Evolutionary conservation across 257 asterid species (phyloP), one percentile per base, ranked within the genome.

Genomic region (Osmanthus fragrans): DNA sequence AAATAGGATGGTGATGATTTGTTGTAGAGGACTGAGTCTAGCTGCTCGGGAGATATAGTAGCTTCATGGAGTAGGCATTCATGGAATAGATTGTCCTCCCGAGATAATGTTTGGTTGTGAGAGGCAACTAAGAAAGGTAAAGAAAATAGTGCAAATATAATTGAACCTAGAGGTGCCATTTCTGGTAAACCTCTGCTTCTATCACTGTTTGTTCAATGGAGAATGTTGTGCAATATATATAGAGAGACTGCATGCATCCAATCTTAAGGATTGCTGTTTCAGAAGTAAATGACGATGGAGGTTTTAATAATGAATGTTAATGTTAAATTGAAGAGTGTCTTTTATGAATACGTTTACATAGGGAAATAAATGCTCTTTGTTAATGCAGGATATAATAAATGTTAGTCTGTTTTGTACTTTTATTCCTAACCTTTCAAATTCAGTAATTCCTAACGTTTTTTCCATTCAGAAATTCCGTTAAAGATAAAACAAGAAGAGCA

Each of bases 11-110:
- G 23, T 12, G 74, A 40, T 36, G 54, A 71, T 21, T 37, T 18
- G 60, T 12, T 40, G 74, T 71, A 49, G 74, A 39, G 19, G 37
- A 70, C 13, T 1, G 74, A 37, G 7, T 1, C n/a, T 27, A 9
- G 74, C 36, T 71, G 58, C 4, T 1, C 9, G 21, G 74, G 54
- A 49, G 10, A 29, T 2, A 29, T 7, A 11, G 15, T 32, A 40
- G 75, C 34, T 8, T 71, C 25, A 32, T 71, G 51, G 13, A 29
- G 58, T 42, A 71, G 75, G 75, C 75, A 71, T 2, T 71, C 23
- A 23, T 63, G 5, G 69, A 63, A 63, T 63, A 4, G 19, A 27
- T 27, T 32, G n/a, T 63, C 36, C 36, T 27, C 33, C 69, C 0
- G 1, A 10, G 69, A 63, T 5, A 27, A 63, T 25, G n/a, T 11